Conservation (phyloP, 2,329 filamentous ascomycete genomes). For the Ophioceras dolichostomum region DNA sequence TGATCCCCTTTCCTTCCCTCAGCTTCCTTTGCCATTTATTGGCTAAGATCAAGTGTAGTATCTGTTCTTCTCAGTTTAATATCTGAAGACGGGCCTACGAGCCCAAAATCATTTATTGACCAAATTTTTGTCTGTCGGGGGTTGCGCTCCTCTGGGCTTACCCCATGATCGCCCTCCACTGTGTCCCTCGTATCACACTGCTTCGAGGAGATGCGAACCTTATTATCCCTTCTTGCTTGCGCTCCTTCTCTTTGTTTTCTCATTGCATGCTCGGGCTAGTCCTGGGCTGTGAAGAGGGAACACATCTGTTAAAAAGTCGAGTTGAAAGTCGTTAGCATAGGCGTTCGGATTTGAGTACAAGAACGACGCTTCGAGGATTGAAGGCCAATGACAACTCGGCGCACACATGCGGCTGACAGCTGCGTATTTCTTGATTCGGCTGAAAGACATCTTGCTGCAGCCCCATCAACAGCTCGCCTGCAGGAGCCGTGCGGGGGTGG, state of each 20-base stretch:
- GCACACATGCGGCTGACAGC: too few species aligned
- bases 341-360: too few species aligned
- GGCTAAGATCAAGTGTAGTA: slow-evolving; percentile 90
- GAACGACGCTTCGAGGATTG: background rate
- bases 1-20: slow-evolving; percentile 36
- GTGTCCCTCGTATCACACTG: slow-evolving; percentile 69
- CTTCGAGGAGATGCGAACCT: slow-evolving; percentile 55
- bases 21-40: slow-evolving; percentile 44
- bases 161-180: slow-evolving; percentile 46
- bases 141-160: slow-evolving; percentile 57
- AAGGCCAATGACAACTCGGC: too few species aligned
- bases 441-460: background rate
- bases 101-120: slow-evolving; percentile 61
- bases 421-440: too few species aligned
- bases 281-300: slow-evolving; percentile 42
- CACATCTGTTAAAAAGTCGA: too few species aligned
- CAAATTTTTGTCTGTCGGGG: slow-evolving; percentile 55
- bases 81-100: slow-evolving; percentile 71
- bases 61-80: slow-evolving; percentile 97
- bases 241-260: slow-evolving; percentile 32
- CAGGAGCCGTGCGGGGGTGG: background rate
- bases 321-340: too few species aligned
- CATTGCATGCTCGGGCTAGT: slow-evolving; percentile 41
- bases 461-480: background rate
- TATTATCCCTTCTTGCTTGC: slow-evolving; percentile 42